Conservation (phyloP, 768 basidiomycete genomes). For the Scleroderma citrinum region DNA sequence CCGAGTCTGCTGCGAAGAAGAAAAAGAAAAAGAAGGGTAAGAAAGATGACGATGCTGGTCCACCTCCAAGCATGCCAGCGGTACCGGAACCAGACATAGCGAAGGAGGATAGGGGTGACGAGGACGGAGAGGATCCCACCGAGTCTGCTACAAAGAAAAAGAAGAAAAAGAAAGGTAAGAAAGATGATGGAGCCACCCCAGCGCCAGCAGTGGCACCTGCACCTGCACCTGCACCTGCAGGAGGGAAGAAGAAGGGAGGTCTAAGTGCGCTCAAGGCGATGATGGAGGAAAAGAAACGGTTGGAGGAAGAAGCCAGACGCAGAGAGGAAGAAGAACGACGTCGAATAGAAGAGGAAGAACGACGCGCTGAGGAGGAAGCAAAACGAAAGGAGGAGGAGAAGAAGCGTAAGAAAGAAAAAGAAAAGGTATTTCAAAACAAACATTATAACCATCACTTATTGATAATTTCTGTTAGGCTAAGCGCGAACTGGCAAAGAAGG, state of each 20-base stretch:
- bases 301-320: conserved; percentile 78
- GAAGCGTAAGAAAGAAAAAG: conserved; percentile 79
- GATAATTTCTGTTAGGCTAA: conserved; percentile 55
- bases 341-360: conserved; percentile 88
- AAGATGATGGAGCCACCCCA: conserved; percentile 62
- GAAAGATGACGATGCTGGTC: conserved; percentile 72
- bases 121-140: conserved; percentile 52
- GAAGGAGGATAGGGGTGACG: conserved; percentile 60
- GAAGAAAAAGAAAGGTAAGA: conserved; percentile 78
- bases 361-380: conserved; percentile 70
- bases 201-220: conserved; percentile 33
- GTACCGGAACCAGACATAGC: conserved; percentile 21
- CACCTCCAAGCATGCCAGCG: background rate
- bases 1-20: conserved; percentile 48
- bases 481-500: conserved; percentile 85
- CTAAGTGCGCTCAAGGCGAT: conserved; percentile 82
- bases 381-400: conserved; percentile 76
- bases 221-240: conserved; percentile 33
- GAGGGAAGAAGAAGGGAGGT: conserved; percentile 68
- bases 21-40: conserved; percentile 97
- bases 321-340: conserved; percentile 71
- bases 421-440: conserved; percentile 50
- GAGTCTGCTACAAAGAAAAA: conserved; percentile 62
- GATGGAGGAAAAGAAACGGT: conserved; percentile 86
- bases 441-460: background rate